Evolutionary conservation across 2,329 filamentous ascomycete species (phyloP).

Genomic region (Alternaria novae-zelandiae): DNA sequence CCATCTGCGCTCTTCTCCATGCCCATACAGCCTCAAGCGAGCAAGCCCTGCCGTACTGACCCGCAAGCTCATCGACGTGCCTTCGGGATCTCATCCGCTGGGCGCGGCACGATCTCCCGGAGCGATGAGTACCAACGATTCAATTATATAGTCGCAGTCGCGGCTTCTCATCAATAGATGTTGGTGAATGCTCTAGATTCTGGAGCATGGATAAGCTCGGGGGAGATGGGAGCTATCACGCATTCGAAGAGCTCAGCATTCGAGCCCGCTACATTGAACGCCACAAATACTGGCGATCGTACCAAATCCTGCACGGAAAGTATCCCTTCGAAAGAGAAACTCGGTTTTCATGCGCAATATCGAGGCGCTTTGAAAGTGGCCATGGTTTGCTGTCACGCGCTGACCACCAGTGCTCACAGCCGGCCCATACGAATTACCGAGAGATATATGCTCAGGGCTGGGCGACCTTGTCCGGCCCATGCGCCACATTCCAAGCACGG

Average conservation of each 20-base stretch:
- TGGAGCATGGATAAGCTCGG: not conserved
- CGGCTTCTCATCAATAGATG: not conserved
- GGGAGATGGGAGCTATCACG: not conserved
- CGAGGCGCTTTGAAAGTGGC: not conserved
- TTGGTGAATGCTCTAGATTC: not conserved
- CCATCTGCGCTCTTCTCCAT: conserved; percentile 2
- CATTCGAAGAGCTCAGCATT: not conserved
- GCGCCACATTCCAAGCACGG: conserved; percentile 9
- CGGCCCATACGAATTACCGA: not conserved
- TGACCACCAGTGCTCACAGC: not conserved
- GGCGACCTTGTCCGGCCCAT: conserved; percentile 10
- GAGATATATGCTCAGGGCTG: not conserved
- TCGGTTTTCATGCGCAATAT: not conserved
- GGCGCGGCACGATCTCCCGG: not conserved
- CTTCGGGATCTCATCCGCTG: not conserved
- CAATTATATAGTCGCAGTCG: not conserved
- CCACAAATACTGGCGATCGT: not conserved
- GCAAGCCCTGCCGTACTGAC: not conserved
- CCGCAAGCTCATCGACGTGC: not conserved
- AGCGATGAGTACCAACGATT: not conserved
- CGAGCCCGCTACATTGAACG: not conserved
- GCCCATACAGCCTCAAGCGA: not conserved
- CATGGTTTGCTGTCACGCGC: not conserved
- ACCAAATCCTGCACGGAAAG: not conserved
- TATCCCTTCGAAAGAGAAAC: not conserved